Evolutionary conservation across 228 moss, liverwort and hornwort species (phyloP).

Genomic region (Sphagnum magellanicum): DNA sequence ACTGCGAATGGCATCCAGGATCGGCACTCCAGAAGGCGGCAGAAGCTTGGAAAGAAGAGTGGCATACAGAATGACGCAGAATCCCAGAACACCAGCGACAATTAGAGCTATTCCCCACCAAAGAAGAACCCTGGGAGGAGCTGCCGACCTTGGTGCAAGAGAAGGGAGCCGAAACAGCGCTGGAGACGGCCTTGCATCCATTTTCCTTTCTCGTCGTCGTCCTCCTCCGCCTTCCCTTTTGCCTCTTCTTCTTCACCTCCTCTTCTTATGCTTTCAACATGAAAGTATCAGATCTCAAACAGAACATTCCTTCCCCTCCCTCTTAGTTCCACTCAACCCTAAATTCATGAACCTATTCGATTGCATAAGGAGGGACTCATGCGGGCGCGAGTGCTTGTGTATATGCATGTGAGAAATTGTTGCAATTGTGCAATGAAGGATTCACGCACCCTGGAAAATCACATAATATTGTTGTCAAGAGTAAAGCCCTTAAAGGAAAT

Average conservation of each 20-base stretch:
- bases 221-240: not conserved
- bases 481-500: no score
- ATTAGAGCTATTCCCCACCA: slow-evolving; percentile 55
- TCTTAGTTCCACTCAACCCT: no score
- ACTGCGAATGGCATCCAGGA: slow-evolving; percentile 43
- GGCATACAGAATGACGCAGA: slow-evolving; percentile 34
- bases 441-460: no score
- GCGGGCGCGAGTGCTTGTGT: no score
- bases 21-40: slow-evolving; percentile 34
- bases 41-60: slow-evolving; percentile 64
- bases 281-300: no score
- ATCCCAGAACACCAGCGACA: slow-evolving; percentile 38
- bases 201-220: slow-evolving; percentile 2
- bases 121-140: slow-evolving; percentile 25
- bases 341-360: no score
- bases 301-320: no score
- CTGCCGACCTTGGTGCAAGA: slow-evolving; percentile 25
- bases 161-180: slow-evolving; percentile 75
- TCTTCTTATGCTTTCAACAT: no score
- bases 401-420: no score
- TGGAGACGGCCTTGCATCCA: slow-evolving; percentile 50
- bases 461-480: no score
- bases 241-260: not conserved
- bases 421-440: no score
- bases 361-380: no score